These are phyloP conservation scores for Plicaturopsis crispa DNA, from an alignment of 768 basidiomycete species.

Conservation along the genomic window DNA sequence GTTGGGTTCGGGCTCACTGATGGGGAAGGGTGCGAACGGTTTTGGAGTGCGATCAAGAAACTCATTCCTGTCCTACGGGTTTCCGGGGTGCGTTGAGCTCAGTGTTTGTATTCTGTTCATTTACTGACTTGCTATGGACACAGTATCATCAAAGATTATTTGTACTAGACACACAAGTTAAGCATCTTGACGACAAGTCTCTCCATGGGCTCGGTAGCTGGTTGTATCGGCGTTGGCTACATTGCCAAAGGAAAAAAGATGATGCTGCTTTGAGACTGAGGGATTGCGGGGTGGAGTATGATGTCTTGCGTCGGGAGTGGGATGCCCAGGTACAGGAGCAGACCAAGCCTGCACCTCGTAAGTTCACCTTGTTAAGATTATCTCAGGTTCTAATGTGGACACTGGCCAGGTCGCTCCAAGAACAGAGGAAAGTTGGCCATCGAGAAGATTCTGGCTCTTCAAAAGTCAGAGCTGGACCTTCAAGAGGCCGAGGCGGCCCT, in stretches of 20 bases:
- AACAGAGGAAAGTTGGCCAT: background rate
- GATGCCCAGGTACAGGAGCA: slow-evolving; percentile 2
- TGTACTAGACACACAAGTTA: slow-evolving; percentile 9
- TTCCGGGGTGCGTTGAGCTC: slow-evolving; percentile 14
- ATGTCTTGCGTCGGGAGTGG: slow-evolving; percentile 8
- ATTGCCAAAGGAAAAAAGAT: slow-evolving; percentile 7
- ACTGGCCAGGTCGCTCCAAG: background rate
- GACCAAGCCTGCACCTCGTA: slow-evolving; percentile 2
- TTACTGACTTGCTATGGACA: too few species aligned
- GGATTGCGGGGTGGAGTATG: background rate
- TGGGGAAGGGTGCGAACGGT: slow-evolving; percentile 19
- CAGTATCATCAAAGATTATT: slow-evolving; percentile 12
- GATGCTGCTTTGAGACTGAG: background rate
- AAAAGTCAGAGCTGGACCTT: background rate
- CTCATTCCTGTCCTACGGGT: slow-evolving; percentile 14
- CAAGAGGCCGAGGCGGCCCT: background rate
- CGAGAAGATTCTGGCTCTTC: background rate
- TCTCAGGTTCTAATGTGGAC: slow-evolving; percentile 7
- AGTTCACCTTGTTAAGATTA: background rate
- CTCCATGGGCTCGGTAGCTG: slow-evolving; percentile 8
- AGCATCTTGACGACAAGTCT: slow-evolving; percentile 5
- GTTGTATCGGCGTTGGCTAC: slow-evolving; percentile 7
- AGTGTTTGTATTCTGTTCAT: too few species aligned
- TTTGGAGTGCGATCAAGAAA: slow-evolving; percentile 15
- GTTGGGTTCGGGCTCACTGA: slow-evolving; percentile 17